Conservation (phyloP, 371 early-diverging fungal genomes). For the Mortierella sp. region DNA sequence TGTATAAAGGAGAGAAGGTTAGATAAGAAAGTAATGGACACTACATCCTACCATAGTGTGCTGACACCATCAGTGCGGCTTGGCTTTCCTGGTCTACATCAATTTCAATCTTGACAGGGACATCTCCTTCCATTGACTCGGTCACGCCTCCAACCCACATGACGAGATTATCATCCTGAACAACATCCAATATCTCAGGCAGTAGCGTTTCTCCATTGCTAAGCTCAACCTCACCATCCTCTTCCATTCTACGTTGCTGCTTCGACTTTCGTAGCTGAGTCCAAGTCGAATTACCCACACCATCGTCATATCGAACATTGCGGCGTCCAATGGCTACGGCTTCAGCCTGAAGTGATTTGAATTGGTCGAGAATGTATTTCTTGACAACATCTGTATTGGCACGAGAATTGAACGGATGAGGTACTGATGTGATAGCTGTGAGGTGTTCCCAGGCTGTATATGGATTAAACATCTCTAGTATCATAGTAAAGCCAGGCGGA, state of each 20-base stretch:
- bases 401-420: slow-evolving; percentile 49
- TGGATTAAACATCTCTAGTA: slow-evolving; percentile 36
- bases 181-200: slow-evolving; percentile 14
- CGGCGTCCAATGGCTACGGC: slow-evolving; percentile 39
- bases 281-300: slow-evolving; percentile 28
- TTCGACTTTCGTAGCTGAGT: slow-evolving; percentile 9
- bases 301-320: slow-evolving; percentile 47
- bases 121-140: slow-evolving; percentile 25
- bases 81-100: slow-evolving; percentile 50
- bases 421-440: slow-evolving; percentile 30
- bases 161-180: slow-evolving; percentile 51
- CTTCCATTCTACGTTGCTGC: slow-evolving; percentile 29
- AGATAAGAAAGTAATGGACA: background rate
- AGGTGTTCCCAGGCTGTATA: slow-evolving; percentile 52
- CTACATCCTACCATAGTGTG: slow-evolving; percentile 65
- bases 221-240: slow-evolving; percentile 12
- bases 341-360: slow-evolving; percentile 28
- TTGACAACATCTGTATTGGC: slow-evolving; percentile 43
- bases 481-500: background rate
- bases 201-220: slow-evolving; percentile 3
- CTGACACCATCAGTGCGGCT: slow-evolving; percentile 63
- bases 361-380: slow-evolving; percentile 37
- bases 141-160: slow-evolving; percentile 57
- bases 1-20: background rate
- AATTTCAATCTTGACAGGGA: slow-evolving; percentile 49